phyloP scores from a whole-genome alignment of 2,329 filamentous ascomycete species.

The Alternaria angustiovoidea region DNA sequence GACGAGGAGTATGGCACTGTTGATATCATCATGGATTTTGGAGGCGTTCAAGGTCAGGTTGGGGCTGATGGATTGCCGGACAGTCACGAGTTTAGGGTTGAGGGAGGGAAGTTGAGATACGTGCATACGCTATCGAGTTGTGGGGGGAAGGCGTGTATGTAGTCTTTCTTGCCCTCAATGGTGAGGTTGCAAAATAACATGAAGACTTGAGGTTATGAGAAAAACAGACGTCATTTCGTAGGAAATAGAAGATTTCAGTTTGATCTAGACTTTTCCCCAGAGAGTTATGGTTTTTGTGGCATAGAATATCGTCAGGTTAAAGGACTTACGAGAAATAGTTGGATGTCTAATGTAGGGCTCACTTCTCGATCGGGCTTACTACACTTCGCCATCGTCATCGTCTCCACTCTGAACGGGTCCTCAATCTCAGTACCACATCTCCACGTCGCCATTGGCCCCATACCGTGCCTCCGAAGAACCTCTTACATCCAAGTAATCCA shows the following conservation, averaged over 20 bases:
- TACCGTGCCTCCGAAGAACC: slow-evolving; percentile 41
- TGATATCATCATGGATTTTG: slow-evolving; percentile 44
- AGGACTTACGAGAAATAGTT: background rate
- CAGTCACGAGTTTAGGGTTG: slow-evolving; percentile 44
- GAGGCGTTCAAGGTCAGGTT: slow-evolving; percentile 19
- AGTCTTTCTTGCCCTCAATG: background rate
- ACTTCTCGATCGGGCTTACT: background rate
- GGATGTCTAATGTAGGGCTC: background rate
- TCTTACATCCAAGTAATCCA: slow-evolving; percentile 38
- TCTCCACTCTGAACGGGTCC: background rate
- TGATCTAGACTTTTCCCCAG: background rate
- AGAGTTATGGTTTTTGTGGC: background rate
- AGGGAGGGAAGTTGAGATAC: slow-evolving; percentile 41
- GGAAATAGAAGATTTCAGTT: background rate
- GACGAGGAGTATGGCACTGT: slow-evolving; percentile 44
- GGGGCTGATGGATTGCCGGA: slow-evolving; percentile 37
- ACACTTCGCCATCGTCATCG: background rate
- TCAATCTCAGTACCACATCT: slow-evolving; percentile 21
- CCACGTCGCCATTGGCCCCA: slow-evolving; percentile 39
- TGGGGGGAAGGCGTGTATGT: slow-evolving; percentile 38
- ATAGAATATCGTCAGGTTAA: background rate
- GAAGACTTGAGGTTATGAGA: background rate
- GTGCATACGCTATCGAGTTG: slow-evolving; percentile 41
- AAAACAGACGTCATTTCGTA: background rate
- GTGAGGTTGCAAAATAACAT: background rate